These are phyloP conservation scores for Inosperma sp. DNA, from an alignment of 768 basidiomycete genomes.

Conservation along the genomic window DNA sequence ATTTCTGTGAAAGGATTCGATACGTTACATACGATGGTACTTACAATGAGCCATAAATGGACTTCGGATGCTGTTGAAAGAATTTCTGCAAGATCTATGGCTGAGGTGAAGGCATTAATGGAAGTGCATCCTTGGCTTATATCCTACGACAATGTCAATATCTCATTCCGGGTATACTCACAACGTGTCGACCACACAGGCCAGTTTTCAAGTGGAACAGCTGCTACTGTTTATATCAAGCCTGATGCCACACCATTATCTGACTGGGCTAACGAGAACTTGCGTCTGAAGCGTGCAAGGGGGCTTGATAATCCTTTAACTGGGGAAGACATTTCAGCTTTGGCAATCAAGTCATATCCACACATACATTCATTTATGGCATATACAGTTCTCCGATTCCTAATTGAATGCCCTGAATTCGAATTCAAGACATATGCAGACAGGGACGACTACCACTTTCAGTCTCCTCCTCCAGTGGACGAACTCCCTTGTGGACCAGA, in stretches of 20 bases:
- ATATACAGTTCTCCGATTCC: slow-evolving; percentile 24
- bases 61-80: slow-evolving; percentile 20
- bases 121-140: slow-evolving; percentile 26
- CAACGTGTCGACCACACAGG: slow-evolving; percentile 34
- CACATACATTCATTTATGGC: slow-evolving; percentile 10
- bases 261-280: slow-evolving; percentile 13
- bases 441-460: slow-evolving; percentile 15
- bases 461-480: slow-evolving; percentile 18
- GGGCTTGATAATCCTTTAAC: slow-evolving; percentile 23
- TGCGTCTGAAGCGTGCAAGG: slow-evolving; percentile 20
- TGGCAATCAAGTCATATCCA: slow-evolving; percentile 13
- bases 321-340: slow-evolving; percentile 20
- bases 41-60: slow-evolving; percentile 42
- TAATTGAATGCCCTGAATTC: slow-evolving; percentile 28
- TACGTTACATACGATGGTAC: slow-evolving; percentile 30
- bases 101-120: slow-evolving; percentile 21
- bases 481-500: slow-evolving; percentile 25
- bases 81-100: slow-evolving; percentile 26
- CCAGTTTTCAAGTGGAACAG: slow-evolving; percentile 34
- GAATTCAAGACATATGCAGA: slow-evolving; percentile 23
- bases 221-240: slow-evolving; percentile 32
- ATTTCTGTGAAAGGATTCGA: slow-evolving; percentile 33
- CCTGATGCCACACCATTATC: slow-evolving; percentile 17
- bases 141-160: slow-evolving; percentile 36
- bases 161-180: slow-evolving; percentile 33